Evolutionary conservation across 805 yeast genomes (phyloP), one percentile per base, ranked within the genome.

Genomic region (Candida palmyrensis): DNA sequence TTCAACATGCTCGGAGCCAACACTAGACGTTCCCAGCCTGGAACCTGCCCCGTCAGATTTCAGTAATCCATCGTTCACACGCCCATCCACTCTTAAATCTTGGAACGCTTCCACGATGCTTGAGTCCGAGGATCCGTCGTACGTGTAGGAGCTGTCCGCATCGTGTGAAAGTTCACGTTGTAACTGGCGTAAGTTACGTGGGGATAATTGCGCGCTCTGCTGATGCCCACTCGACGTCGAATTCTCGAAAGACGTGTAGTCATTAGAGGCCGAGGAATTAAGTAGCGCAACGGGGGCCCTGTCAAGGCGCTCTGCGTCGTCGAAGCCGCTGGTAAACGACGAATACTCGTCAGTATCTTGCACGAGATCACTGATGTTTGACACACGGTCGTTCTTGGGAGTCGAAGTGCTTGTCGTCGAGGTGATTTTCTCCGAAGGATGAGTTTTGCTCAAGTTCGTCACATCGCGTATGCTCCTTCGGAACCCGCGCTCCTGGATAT

Each of bases 321-420:
- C 54, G 32, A 52, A 53, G 3, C 55, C 60, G 30, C 62, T 57
- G 4, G 65, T 50, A 30, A 52, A 62, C 1, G 65, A 51, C 2
- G 65, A 55, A 29, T 57, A 60, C 11, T 50, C 35, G 17, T 38
- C 59, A 16, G 45, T 47, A 6, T 32, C 30, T 5, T 38, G 42
- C 7, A 39, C 41, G 9, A 32, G 25, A 12, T 38, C 27, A 31
- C 38, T 33, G 7, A 40, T 30, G 25, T 43, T 34, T 19, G 24
- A 33, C 2, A 47, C 37, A 31, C 47, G 57, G 25, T 45, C 43
- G 8, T 49, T 43, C 26, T 62, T 62, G 1, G 69, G 69, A 1
- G 69, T 63, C 10, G 68, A 62, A 1, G 71, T 64, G 1, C 66
- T 61, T 2, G 66, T 62, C 4, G 50, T 40, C 13, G 27, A 25